Base-by-base conservation (phyloP, 129 eudicot species). In the Flaveria ramosissima region DNA sequence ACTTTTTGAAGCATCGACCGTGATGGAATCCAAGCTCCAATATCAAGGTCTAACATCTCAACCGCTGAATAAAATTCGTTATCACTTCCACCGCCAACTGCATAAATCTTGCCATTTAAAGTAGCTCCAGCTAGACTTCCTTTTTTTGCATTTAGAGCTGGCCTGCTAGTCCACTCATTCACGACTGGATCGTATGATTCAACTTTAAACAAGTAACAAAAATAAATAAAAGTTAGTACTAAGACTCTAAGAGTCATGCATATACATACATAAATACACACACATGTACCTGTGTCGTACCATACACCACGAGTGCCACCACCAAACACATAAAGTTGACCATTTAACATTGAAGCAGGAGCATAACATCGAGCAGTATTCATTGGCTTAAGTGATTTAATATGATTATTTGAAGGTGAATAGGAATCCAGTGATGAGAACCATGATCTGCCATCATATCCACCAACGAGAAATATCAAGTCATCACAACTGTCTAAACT, bases 51-150 rank as follows among this genome's bases (percentile, higher is more conserved):
- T 16, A 84, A 84, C 98, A 92, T 89, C 84, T 92, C 96, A 59
- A 88, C 92, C 17, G 80, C 79, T 9, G 96, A 89, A 75, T 82
- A 89, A 70, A 80, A 72, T 16, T 81, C 88, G 73, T 62, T 17
- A 16, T 84, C 93, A 76, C 86, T 77, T 70, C 96, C 98, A 66
- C 98, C 98, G 52, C 96, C 98, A 70, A 89, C 59, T 13, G 96
- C 93, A 75, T 83, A 92, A 12, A 92, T 81, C 85, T 89, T 89
- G 68, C 78, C 79, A 61, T 89, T 70, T 64, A 88, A 76, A 60
- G 88, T 79, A 51, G 92, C 91, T 26, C 90, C 90, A 73, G 92
- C 98, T 78, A 92, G 80, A 79, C 89, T 86, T 70, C 98, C 98
- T 68, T 75, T 89, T 75, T 55, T 72, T 70, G 39, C 78, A 41